Evolutionary conservation across 164 flowering plant genomes (phyloP).

Genomic region (Cinnamomum chago): DNA sequence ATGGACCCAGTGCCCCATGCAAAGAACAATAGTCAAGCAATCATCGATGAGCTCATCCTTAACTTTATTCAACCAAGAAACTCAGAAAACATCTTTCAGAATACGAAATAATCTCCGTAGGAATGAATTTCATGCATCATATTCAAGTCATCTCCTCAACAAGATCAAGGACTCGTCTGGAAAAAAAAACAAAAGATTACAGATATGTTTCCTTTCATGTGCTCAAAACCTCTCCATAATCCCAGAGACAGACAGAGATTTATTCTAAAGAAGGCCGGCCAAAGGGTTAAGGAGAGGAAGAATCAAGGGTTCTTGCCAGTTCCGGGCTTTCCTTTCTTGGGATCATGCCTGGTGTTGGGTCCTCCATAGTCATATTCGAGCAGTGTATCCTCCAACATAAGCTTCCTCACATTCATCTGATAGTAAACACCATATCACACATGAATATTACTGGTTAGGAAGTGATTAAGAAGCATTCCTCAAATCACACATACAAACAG

Average conservation of each 20-base stretch:
- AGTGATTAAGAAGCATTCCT: not conserved
- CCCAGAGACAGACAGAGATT: not conserved
- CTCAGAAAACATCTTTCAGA: no score
- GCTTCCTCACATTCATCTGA: slow-evolving; percentile 20
- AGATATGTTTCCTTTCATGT: no score
- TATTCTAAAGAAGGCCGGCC: not conserved
- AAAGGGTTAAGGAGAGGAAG: not conserved
- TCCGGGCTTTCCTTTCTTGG: slow-evolving; percentile 17
- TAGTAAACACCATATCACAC: not conserved
- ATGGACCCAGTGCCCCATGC: no score
- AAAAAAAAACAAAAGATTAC: no score
- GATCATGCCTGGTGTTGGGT: slow-evolving; percentile 21
- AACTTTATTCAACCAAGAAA: no score
- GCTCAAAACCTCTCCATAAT: not conserved
- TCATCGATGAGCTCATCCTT: no score
- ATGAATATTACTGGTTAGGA: not conserved
- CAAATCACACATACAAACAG: not conserved
- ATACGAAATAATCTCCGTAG: no score
- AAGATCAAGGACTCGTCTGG: not conserved
- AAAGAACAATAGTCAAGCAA: no score
- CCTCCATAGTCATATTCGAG: slow-evolving; percentile 27
- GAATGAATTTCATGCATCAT: no score
- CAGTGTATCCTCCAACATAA: slow-evolving; percentile 5
- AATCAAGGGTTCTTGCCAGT: slow-evolving; percentile 11
- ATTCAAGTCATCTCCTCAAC: not conserved